Percentiles rank a stretch among this genome's conserved stretches.
Evolutionary conservation across 1,139 yeast genomes (phyloP).

Genomic region (Saccharomyces hybrid): DNA sequence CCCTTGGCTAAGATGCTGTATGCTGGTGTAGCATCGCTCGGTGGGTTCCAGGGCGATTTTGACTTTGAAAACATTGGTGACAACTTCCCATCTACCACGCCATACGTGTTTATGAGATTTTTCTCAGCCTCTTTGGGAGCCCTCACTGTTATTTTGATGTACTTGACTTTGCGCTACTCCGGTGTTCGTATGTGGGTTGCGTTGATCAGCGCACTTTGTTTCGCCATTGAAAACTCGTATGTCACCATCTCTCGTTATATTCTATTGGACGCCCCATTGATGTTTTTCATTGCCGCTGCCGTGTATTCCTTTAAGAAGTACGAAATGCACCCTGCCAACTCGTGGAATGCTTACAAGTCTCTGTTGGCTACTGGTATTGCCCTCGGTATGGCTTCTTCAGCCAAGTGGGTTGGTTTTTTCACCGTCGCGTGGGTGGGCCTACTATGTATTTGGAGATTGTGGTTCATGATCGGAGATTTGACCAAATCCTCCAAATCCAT

Average conservation of each 20-base stretch:
- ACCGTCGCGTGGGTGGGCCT: constrained; percentile 90
- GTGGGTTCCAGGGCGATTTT: constrained; percentile 75
- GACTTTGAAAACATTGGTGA: constrained; percentile 67
- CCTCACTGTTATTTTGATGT: constrained; percentile 67
- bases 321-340: constrained; percentile 70
- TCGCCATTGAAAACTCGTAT: constrained; percentile 77
- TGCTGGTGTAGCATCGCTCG: constrained; percentile 66
- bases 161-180: constrained; percentile 74
- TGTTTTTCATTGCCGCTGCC: constrained; percentile 86
- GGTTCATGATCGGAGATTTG: constrained; percentile 88
- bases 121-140: constrained; percentile 81
- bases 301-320: constrained; percentile 74
- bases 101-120: constrained; percentile 77
- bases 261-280: constrained; percentile 80
- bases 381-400: constrained; percentile 78
- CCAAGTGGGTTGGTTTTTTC: constrained; percentile 97
- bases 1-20: constrained; percentile 85
- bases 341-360: constrained; percentile 61
- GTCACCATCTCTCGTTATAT: constrained; percentile 88
- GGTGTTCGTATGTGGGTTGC: constrained; percentile 82
- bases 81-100: constrained; percentile 49
- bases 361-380: constrained; percentile 70
- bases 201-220: constrained; percentile 54
- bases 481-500: constrained; percentile 29
- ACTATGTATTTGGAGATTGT: constrained; percentile 65